Evolutionary conservation across 1,284 basidiomycete genomes (phyloP), one percentile per base, ranked within the genome.

Genomic region (Apiotrichum akiyoshidainum): DNA sequence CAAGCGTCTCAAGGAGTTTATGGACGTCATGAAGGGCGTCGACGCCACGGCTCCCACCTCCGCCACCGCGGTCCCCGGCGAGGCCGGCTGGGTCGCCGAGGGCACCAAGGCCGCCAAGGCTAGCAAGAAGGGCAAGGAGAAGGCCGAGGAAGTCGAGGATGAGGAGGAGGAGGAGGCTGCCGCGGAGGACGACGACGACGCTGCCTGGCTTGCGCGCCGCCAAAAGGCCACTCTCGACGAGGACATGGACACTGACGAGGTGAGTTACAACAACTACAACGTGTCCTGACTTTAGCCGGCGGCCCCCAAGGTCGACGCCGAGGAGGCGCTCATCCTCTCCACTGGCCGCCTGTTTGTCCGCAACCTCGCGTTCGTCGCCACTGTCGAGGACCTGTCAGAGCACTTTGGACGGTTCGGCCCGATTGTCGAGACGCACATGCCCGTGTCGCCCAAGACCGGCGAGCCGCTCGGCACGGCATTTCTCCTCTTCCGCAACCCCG

Each of bases 271-370:
- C 42, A 16, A 21, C 42, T 44, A 2, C 19, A 8, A 22, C 37
- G 34, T 35, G 34, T 41, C 16, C 51, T 56, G 17, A 54, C 33
- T n/a, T 31, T 31, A 48, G 37, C 40, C 45, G 33, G 49, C 49
- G n/a, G 50, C 33, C 39, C 51, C 57, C 13, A 52, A 61, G 54
- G 34, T 65, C 31, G 65, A 64, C 44, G 80, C 80, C 0, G 84
- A 80, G 61, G 81, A 83, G 55, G 52, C 64, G 35, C 86, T 85
- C 0, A 92, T 97, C 57, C 79, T 89, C 26, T 83, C 84, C 58
- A 92, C 90, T 0, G 84, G 86, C 0, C 86, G 95, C 1, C 80
- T 98, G 6, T 98, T 98, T 72, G 80, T 98, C 8, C 90, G 95
- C 14, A 99, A 98, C 73, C 78, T 98, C 19, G 83, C 93, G 0